phyloP scores from a whole-genome alignment of 192 early-diverging fungal species.

The Gorgonomyces haynaldii region DNA sequence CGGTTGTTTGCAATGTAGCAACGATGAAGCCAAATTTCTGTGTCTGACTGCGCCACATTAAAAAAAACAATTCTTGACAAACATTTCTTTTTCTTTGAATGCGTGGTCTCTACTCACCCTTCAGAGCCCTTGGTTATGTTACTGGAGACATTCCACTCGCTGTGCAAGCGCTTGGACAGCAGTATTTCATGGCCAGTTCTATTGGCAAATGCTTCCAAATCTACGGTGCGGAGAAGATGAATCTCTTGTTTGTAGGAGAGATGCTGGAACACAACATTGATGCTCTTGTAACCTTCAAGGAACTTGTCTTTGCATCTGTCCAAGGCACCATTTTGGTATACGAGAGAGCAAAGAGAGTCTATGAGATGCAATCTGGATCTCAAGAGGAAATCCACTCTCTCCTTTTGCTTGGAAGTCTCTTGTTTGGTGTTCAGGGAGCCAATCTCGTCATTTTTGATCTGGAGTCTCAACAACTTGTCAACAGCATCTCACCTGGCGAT shows the following conservation, averaged over 20 bases:
- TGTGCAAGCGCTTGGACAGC: conserved; percentile 63
- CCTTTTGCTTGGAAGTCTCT: too few relatives aligned
- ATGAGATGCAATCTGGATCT: conserved; percentile 4
- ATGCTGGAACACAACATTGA: conserved; percentile 6
- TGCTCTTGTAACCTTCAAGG: not conserved
- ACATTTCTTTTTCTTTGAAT: too few relatives aligned
- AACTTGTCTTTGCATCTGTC: not conserved
- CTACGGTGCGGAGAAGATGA: conserved; percentile 71
- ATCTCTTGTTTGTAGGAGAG: conserved; percentile 58
- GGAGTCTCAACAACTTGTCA: conserved; percentile 55
- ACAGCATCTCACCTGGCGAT: conserved; percentile 61
- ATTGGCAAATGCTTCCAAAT: conserved; percentile 84
- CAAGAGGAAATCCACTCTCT: too few relatives aligned
- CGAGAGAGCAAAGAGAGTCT: conserved; percentile 1
- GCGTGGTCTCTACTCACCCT: conserved; percentile 61
- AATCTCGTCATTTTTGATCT: not conserved
- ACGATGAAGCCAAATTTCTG: too few relatives aligned
- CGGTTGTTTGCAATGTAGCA: too few relatives aligned
- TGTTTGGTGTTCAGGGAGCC: not conserved
- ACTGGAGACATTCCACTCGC: conserved; percentile 68
- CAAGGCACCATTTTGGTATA: not conserved
- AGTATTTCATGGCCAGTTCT: conserved; percentile 73
- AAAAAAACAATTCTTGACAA: too few relatives aligned
- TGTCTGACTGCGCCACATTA: too few relatives aligned
- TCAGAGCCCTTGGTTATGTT: conserved; percentile 83